Conservation (phyloP, 257 asterid species). For the Verbena officinalis region DNA sequence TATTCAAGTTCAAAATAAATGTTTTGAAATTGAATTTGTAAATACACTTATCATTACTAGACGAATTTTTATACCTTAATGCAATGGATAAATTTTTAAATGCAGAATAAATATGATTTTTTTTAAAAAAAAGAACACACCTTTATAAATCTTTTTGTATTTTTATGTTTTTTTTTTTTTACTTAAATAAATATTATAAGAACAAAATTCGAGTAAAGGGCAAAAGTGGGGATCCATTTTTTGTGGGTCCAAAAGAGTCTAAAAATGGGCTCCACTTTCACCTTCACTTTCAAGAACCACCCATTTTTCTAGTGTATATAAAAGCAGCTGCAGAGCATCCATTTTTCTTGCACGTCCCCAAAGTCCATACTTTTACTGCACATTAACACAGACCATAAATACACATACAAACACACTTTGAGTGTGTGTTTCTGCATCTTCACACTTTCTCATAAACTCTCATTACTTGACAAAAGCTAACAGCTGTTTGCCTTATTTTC, state of each 20-base stretch:
- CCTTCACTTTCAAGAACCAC: slow-evolving; percentile 19
- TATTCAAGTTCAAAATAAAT: too few species aligned
- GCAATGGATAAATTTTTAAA: too few species aligned
- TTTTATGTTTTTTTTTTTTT: not conserved
- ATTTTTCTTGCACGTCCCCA: not conserved
- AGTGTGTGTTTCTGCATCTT: slow-evolving; percentile 28
- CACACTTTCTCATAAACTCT: slow-evolving; percentile 22
- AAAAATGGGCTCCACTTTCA: slow-evolving; percentile 43
- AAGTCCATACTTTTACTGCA: slow-evolving; percentile 18
- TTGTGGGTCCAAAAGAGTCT: slow-evolving; percentile 28
- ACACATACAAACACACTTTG: slow-evolving; percentile 30
- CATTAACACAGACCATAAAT: not conserved
- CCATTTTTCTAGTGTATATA: slow-evolving; percentile 35
- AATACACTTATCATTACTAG: too few species aligned
- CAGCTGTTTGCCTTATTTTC: slow-evolving; percentile 42
- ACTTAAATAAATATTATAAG: too few species aligned
- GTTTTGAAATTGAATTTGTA: too few species aligned
- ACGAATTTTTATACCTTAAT: too few species aligned
- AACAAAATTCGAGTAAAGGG: not conserved
- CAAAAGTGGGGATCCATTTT: slow-evolving; percentile 30
- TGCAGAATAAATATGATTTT: too few species aligned
- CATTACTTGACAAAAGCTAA: slow-evolving; percentile 30
- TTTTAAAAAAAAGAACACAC: too few species aligned
- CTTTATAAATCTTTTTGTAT: not conserved
- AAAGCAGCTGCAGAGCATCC: slow-evolving; percentile 55